These are phyloP conservation scores for Coemansia pectinata DNA, from an alignment of 192 early-diverging fungal genomes.

Conservation along the genomic window DNA sequence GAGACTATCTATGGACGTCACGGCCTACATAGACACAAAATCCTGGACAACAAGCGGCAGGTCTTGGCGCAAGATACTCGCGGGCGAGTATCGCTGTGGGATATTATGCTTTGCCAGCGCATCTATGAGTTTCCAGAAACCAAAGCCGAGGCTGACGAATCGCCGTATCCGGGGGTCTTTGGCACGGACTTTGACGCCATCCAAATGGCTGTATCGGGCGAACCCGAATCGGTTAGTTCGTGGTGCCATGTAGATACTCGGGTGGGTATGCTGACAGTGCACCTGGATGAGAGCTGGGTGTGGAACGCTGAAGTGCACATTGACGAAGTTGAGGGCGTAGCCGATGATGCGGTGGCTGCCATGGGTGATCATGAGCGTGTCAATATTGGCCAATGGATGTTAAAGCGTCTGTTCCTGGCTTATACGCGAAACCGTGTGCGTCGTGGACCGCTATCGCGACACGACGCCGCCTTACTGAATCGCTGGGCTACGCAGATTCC, in stretches of 20 bases:
- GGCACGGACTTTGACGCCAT: slow-evolving; percentile 50
- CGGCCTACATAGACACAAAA: slow-evolving; percentile 63
- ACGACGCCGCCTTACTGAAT: slow-evolving; percentile 56
- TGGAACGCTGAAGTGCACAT: slow-evolving; percentile 91
- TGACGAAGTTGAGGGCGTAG: slow-evolving; percentile 67
- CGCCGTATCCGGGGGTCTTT: slow-evolving; percentile 32
- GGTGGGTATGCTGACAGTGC: slow-evolving; percentile 85
- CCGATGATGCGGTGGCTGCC: slow-evolving; percentile 32
- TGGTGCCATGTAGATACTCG: slow-evolving; percentile 96
- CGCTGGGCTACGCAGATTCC: slow-evolving; percentile 57
- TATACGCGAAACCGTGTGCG: slow-evolving; percentile 77
- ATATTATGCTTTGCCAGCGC: slow-evolving; percentile 74
- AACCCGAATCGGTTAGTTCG: slow-evolving; percentile 75
- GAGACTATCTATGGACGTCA: slow-evolving; percentile 59
- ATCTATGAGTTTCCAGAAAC: slow-evolving; percentile 48
- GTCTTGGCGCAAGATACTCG: slow-evolving; percentile 81
- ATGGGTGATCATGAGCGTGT: slow-evolving; percentile 47
- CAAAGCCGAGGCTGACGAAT: slow-evolving; percentile 50
- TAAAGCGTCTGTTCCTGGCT: slow-evolving; percentile 48
- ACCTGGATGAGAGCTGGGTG: slow-evolving; percentile 73
- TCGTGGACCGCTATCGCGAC: slow-evolving; percentile 65
- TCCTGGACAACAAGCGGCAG: slow-evolving; percentile 85
- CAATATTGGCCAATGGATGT: slow-evolving; percentile 56
- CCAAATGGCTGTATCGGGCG: slow-evolving; percentile 13
- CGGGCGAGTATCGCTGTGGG: slow-evolving; percentile 86